These are phyloP conservation scores for Chrysosporium queenslandicum DNA, from an alignment of 2,329 filamentous ascomycete genomes.

Conservation along the genomic window DNA sequence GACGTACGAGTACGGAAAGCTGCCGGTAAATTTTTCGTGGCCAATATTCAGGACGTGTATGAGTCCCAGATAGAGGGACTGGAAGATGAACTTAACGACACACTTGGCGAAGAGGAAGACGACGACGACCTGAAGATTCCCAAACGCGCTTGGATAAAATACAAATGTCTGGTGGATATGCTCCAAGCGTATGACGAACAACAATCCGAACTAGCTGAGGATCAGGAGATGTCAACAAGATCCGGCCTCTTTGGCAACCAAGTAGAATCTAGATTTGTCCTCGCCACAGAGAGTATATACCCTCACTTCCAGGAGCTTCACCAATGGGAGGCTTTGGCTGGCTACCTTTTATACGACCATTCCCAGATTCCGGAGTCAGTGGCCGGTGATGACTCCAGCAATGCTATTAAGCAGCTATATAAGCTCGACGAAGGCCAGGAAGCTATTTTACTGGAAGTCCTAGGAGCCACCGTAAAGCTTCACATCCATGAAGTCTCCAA, in stretches of 20 bases:
- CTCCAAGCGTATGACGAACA: conserved; percentile 71
- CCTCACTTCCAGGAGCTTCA: conserved; percentile 70
- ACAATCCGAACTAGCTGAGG: conserved; percentile 29
- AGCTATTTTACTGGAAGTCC: conserved; percentile 71
- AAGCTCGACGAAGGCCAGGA: conserved; percentile 70
- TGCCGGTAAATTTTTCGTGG: conserved; percentile 80
- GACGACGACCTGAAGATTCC: conserved; percentile 62
- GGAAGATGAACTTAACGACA: conserved; percentile 68
- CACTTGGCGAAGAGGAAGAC: conserved; percentile 59
- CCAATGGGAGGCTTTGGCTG: conserved; percentile 79
- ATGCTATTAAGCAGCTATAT: conserved; percentile 59
- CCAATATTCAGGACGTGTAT: conserved; percentile 73
- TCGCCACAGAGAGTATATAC: conserved; percentile 77
- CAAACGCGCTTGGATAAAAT: conserved; percentile 74
- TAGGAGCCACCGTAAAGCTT: conserved; percentile 71
- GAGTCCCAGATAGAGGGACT: conserved; percentile 73
- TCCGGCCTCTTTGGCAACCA: conserved; percentile 45
- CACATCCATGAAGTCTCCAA: conserved; percentile 59
- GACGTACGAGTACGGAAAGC: conserved; percentile 78
- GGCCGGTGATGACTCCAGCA: conserved; percentile 50
- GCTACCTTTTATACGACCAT: conserved; percentile 88
- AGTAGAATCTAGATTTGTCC: conserved; percentile 69
- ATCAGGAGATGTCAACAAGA: conserved; percentile 19
- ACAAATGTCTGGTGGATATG: conserved; percentile 81
- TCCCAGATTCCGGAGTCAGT: conserved; percentile 50